A percentile compares a stretch with the other conserved stretches of the same genome.
Evolutionary conservation across 306 rosid species (phyloP).

Genomic region (Luffa acutangula): DNA sequence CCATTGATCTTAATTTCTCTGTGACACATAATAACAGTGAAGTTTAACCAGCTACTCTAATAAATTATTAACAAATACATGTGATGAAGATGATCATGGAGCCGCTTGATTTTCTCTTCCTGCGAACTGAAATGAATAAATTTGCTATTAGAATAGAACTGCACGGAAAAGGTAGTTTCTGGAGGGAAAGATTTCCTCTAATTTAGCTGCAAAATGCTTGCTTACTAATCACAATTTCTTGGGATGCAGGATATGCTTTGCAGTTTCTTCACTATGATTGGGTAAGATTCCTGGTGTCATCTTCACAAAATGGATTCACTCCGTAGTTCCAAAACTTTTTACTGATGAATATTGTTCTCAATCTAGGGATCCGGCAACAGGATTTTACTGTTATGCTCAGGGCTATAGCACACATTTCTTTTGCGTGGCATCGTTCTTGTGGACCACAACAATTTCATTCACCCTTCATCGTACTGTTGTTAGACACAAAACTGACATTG

Average conservation of each 20-base stretch:
- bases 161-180: neutral
- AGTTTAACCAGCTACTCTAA: neutral
- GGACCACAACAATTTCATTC: conserved; percentile 97
- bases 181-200: neutral
- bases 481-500: conserved; percentile 89
- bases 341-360: neutral
- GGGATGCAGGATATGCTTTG: conserved; percentile 86
- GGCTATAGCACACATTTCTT: conserved; percentile 92
- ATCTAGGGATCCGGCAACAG: conserved; percentile 86
- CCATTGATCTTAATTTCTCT: neutral
- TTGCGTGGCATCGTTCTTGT: conserved; percentile 93
- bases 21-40: neutral
- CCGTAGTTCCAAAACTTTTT: neutral
- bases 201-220: neutral
- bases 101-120: neutral
- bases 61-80: neutral
- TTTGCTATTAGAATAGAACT: neutral
- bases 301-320: neutral
- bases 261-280: conserved; percentile 95
- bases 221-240: conserved; percentile 22
- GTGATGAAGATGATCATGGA: neutral
- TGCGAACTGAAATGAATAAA: neutral
- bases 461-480: conserved; percentile 98
- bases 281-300: conserved; percentile 37
- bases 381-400: conserved; percentile 80